phyloP scores from a whole-genome alignment of 257 asterid species.

The Plantago ovata region DNA sequence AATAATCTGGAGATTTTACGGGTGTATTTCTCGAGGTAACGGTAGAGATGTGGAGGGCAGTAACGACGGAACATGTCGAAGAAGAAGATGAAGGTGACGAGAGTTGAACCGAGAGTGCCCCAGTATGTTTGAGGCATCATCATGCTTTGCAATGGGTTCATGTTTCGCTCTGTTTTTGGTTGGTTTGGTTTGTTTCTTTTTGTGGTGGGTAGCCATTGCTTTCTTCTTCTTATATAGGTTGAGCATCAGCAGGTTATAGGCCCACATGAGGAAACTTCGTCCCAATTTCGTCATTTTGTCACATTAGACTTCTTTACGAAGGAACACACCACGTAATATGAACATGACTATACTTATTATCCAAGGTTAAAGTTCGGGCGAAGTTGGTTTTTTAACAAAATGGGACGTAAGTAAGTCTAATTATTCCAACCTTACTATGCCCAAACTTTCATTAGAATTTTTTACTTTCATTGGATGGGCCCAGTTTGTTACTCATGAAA shows the following conservation, averaged over 20 bases:
- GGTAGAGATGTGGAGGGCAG: neutral
- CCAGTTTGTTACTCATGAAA: no score
- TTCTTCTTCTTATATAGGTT: neutral
- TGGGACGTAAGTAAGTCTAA: no score
- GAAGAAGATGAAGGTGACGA: conserved; percentile 5
- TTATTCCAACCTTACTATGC: no score
- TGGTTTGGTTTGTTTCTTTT: neutral
- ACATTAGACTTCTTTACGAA: no score
- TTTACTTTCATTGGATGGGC: no score
- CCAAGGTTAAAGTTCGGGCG: no score
- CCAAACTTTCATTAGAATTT: no score
- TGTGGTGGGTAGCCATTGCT: neutral
- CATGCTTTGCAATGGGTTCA: conserved; percentile 1
- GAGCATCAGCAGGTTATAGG: neutral
- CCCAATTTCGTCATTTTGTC: no score
- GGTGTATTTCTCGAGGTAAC: neutral
- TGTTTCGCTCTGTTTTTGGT: neutral
- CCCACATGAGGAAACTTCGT: no score
- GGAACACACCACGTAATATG: no score
- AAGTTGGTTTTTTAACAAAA: no score
- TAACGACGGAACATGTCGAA: conserved; percentile 8
- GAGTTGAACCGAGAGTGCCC: neutral
- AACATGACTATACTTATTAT: no score
- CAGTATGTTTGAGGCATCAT: neutral
- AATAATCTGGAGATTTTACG: neutral